phyloP scores from a whole-genome alignment of 176 grass and related monocot species.

The Stipa capillata region DNA sequence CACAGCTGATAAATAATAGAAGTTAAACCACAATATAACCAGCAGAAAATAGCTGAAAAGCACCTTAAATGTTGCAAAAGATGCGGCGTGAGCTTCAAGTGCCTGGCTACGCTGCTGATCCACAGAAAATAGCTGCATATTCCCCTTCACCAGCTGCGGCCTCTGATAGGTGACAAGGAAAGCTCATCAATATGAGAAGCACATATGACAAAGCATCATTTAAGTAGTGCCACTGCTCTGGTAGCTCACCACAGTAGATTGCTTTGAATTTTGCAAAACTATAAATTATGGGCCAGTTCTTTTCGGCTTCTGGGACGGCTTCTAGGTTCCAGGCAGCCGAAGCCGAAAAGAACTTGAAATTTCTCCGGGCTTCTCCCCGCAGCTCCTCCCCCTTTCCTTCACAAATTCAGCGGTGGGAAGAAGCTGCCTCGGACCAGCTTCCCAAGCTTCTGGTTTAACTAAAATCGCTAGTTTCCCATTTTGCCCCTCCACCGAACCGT shows the following conservation, averaged over 20 bases:
- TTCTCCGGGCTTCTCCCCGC: too few relatives aligned
- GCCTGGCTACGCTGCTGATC: conserved; percentile 98
- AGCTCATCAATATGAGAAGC: background rate
- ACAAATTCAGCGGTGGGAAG: too few relatives aligned
- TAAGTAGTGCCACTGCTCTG: background rate
- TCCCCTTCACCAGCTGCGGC: conserved; percentile 93
- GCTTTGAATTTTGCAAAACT: background rate
- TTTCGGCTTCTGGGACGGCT: too few relatives aligned
- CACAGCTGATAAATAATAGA: background rate
- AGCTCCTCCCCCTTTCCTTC: too few relatives aligned
- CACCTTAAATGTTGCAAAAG: conserved; percentile 93
- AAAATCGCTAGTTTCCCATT: too few relatives aligned
- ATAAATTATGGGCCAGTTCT: too few relatives aligned
- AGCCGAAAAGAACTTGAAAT: too few relatives aligned
- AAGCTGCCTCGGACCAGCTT: too few relatives aligned
- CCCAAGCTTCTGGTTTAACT: too few relatives aligned
- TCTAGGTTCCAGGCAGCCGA: too few relatives aligned
- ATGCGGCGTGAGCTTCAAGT: conserved; percentile 97
- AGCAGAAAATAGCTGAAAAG: background rate
- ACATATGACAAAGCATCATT: background rate
- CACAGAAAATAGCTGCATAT: conserved; percentile 98
- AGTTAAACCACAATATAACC: background rate
- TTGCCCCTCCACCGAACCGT: too few relatives aligned
- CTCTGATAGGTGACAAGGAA: conserved; percentile 45
- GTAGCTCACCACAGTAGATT: background rate